These are phyloP conservation scores for Calonectria pauciramosa DNA, from an alignment of 2,329 filamentous ascomycete genomes.

Conservation along the genomic window DNA sequence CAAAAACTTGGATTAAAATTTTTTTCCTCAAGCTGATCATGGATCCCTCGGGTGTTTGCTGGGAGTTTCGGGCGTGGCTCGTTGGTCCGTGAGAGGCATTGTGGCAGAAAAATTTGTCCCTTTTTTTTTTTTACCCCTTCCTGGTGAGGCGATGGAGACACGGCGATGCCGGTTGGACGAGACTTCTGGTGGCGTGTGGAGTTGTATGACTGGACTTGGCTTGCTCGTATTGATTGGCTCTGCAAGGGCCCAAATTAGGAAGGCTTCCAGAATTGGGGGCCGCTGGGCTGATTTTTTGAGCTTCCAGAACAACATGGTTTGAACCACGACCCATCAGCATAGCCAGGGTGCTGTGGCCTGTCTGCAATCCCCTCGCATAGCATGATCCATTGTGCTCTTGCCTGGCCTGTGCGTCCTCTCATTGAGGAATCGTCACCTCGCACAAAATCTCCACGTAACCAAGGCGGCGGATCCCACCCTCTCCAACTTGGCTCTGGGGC, in stretches of 20 bases:
- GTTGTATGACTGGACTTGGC: conserved; percentile 23
- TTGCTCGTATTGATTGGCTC: conserved; percentile 35
- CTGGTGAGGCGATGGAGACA: conserved; percentile 46
- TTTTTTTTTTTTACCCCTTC: conserved; percentile 17
- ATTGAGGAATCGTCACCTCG: conserved; percentile 5
- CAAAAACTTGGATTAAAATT: conserved; percentile 2
- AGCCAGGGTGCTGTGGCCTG: background rate
- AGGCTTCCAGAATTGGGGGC: conserved; percentile 44
- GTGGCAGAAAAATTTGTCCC: conserved; percentile 26
- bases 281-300: conserved; percentile 25
- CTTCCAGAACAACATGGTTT: conserved; percentile 39
- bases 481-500: background rate
- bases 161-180: conserved; percentile 45
- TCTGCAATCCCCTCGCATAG: background rate
- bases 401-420: background rate
- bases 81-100: conserved; percentile 30
- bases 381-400: background rate
- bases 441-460: conserved; percentile 3
- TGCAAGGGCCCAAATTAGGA: conserved; percentile 29
- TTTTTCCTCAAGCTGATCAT: conserved; percentile 17
- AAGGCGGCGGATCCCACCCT: background rate
- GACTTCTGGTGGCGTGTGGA: conserved; percentile 35
- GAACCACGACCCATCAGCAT: conserved; percentile 4
- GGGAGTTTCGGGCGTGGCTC: conserved; percentile 15
- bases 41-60: conserved; percentile 11